Base-by-base conservation (phyloP, 2,329 filamentous ascomycete species). In the Metarhizium sp. region DNA sequence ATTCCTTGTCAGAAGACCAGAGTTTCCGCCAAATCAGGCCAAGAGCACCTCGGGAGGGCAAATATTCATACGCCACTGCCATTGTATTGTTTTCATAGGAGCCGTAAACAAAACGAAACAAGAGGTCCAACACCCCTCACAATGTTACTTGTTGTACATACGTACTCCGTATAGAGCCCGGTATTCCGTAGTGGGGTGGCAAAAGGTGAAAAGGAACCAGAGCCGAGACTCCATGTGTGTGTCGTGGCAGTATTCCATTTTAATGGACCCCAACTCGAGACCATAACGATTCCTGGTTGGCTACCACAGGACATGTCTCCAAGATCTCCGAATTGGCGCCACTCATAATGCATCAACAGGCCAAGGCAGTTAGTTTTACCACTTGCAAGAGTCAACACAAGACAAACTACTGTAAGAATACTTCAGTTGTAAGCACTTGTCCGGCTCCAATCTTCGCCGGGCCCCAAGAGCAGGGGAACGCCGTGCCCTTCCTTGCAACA, bases 261-360 rank as follows among this genome's bases (percentile, higher is more conserved):
- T 18, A 50, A 34, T 51, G 18, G 50, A 53, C 46, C 46, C 45
- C 43, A 34, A 18, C 47, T 30, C 50, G 49, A 11, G 42, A 25
- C 46, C 50, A 50, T 51, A 3, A 25, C 20, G 47, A 18, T 54
- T 61, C 62, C 67, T 66, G 62, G 62, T 61, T 68, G 61, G 60
- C 58, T 60, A 60, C 58, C 62, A 59, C 59, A 62, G 58, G 58
- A 46, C 61, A 55, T 63, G 59, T 62, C 62, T 66, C 62, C 62
- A 59, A 69, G 64, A 69, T 69, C 64, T 69, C 61, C 65, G 6
- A 8, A 58, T 45, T 64, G 63, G 60, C 62, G 60, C 65, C 65
- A 63, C 67, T 25, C 25, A 25, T 69, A 67, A 70, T 69, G 68
- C 68, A 67, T 58, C 38, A 60, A 58, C 59, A 62, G 42, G 25